These are phyloP conservation scores for Gossypium lobatum DNA, from an alignment of 441 rosid species.

Conservation along the genomic window DNA sequence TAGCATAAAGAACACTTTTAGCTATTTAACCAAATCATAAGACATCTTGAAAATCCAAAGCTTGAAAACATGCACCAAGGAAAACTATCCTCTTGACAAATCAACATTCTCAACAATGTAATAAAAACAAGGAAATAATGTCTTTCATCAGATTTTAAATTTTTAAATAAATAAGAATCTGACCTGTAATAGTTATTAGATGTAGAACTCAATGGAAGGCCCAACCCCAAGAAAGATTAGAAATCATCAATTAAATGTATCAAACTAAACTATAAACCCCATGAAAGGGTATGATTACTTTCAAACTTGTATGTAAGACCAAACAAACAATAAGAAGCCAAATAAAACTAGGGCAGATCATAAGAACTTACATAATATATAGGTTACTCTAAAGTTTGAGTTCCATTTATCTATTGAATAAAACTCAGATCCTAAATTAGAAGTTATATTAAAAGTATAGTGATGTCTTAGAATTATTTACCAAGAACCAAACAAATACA, in stretches of 20 bases:
- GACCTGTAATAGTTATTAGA: background rate
- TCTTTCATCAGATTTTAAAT: background rate
- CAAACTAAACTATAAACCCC: background rate
- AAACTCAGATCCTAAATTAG: background rate
- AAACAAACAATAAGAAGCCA: background rate
- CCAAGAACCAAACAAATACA: too few relatives aligned
- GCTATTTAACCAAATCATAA: conserved; percentile 6
- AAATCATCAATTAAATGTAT: background rate
- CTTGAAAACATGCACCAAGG: background rate
- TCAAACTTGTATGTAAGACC: background rate
- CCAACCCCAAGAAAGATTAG: background rate
- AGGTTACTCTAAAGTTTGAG: background rate
- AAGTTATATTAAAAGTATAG: background rate
- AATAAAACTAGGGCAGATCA: background rate
- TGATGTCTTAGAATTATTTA: background rate
- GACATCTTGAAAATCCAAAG: background rate
- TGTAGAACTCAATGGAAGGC: background rate
- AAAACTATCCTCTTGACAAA: background rate
- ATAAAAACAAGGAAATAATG: background rate
- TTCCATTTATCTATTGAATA: background rate
- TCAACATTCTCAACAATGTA: background rate
- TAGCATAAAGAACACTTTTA: conserved; percentile 11
- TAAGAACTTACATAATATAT: background rate
- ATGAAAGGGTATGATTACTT: background rate
- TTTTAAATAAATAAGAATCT: background rate